Base-by-base conservation (phyloP, 768 basidiomycete genomes). In the Ramaria sp. region DNA sequence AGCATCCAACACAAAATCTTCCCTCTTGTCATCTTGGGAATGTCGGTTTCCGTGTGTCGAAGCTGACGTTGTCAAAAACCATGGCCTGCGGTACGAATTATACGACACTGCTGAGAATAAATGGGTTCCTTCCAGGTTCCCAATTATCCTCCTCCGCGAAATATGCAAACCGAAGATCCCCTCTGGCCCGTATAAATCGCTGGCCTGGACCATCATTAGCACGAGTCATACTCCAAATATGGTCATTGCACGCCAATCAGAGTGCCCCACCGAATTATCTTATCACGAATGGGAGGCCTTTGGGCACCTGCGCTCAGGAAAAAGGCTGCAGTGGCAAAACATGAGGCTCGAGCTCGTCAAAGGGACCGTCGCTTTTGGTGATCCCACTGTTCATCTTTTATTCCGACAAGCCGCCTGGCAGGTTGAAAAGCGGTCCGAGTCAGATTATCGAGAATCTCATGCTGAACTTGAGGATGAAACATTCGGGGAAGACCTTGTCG, bases 241-340 rank as follows among this genome's bases (percentile, higher is more conserved):
- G n/a, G 59, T 73, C 37, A 59, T 80, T 25, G 70, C 71, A 20
- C 58, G 63, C n/a, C 77, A 78, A 57, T 59, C 57, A 0, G 61
- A 64, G 8, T 78, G 76, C 50, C 72, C 71, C 4, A 44, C 49
- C 20, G 64, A 70, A 5, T 61, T 80, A 22, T 67, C 58, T 7
- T 56, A 75, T 1, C 75, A 80, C 27, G 77, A 80, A 52, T 73
- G 65, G 32, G 63, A 71, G 12, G 66, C 72, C 0, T 80, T 77
- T 49, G 71, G 69, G 10, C 64, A 67, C 48, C 57, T 80, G 34
- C 74, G 79, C 5, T 68, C 71, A 36, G 77, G 78, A 0, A 55
- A 65, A 0, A 61, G 55, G 1, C 57, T 80, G 0, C 78, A 79
- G 48, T 78, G 77, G 78, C 61, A 71, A 37, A 79, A 79, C 55